phyloP scores from a whole-genome alignment of 768 basidiomycete genomes.

The Macrocybe gigantea region DNA sequence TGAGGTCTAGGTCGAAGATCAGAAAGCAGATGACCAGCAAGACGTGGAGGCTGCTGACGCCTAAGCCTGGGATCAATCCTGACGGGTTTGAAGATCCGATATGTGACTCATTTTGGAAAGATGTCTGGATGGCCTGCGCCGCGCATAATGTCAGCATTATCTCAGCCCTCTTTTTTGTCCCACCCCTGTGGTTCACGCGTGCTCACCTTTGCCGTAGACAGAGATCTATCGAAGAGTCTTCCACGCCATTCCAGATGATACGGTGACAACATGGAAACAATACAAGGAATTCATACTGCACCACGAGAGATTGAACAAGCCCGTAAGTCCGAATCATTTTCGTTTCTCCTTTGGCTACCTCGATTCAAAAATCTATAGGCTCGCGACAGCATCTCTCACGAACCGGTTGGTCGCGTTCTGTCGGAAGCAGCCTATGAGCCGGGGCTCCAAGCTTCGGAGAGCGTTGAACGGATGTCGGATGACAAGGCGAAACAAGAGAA shows the following conservation, averaged over 20 bases:
- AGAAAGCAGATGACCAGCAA: constrained; percentile 49
- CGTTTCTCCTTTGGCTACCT: background rate
- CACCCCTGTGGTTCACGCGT: background rate
- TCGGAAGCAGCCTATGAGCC: constrained; percentile 49
- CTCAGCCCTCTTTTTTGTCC: background rate
- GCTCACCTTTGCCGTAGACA: constrained; percentile 47
- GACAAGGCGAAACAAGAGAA: constrained; percentile 16
- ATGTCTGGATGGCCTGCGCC: constrained; percentile 84
- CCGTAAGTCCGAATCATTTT: constrained; percentile 35
- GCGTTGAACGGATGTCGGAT: constrained; percentile 20
- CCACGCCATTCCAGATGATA: constrained; percentile 88
- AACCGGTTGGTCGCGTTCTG: constrained; percentile 48
- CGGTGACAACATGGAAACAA: constrained; percentile 92
- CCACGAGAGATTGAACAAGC: constrained; percentile 70
- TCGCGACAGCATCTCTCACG: constrained; percentile 31
- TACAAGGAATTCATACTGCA: constrained; percentile 79
- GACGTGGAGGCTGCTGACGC: constrained; percentile 57
- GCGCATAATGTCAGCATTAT: constrained; percentile 71
- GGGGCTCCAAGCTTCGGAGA: constrained; percentile 19
- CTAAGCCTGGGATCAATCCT: constrained; percentile 68
- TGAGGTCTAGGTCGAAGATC: constrained; percentile 42
- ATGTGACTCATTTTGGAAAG: constrained; percentile 82
- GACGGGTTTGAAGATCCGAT: constrained; percentile 87
- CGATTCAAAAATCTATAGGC: constrained; percentile 25
- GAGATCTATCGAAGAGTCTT: constrained; percentile 96